A percentile compares a stretch with the other conserved stretches of the same genome.
phyloP scores from a whole-genome alignment of 2,329 filamentous ascomycete species.

The Xylariales sp. region DNA sequence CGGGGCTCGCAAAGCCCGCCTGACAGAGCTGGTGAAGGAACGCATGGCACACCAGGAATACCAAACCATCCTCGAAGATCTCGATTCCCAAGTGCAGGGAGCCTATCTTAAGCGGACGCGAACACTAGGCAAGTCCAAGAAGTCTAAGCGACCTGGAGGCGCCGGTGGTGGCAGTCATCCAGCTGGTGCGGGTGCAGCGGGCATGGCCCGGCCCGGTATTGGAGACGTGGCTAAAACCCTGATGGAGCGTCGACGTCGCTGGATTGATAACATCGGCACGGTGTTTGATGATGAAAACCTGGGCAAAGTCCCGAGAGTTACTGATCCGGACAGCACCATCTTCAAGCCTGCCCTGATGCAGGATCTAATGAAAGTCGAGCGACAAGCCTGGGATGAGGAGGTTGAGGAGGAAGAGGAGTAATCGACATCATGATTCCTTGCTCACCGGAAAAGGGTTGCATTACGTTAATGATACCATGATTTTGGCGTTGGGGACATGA shows the following conservation, averaged over 20 bases:
- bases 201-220: constrained; percentile 71
- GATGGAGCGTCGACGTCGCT: constrained; percentile 86
- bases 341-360: constrained; percentile 73
- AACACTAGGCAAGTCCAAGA: constrained; percentile 90
- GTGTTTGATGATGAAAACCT: constrained; percentile 84
- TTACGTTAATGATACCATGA: too few species aligned
- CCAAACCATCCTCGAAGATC: constrained; percentile 91
- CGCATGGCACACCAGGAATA: constrained; percentile 97
- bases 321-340: constrained; percentile 63
- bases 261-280: constrained; percentile 86
- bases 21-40: constrained; percentile 84
- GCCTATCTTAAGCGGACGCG: constrained; percentile 95
- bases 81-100: constrained; percentile 90
- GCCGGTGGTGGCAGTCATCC: constrained; percentile 67
- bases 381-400: constrained; percentile 78
- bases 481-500: too few species aligned
- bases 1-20: constrained; percentile 80
- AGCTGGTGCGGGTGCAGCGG: constrained; percentile 52
- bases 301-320: constrained; percentile 62
- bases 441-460: too few species aligned
- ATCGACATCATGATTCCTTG: too few species aligned
- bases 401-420: constrained; percentile 61
- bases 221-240: constrained; percentile 87
- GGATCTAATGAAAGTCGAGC: constrained; percentile 68
- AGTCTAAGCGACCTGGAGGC: constrained; percentile 75